phyloP scores from a whole-genome alignment of 2,329 filamentous ascomycete genomes.

The Epichloe sp. region DNA sequence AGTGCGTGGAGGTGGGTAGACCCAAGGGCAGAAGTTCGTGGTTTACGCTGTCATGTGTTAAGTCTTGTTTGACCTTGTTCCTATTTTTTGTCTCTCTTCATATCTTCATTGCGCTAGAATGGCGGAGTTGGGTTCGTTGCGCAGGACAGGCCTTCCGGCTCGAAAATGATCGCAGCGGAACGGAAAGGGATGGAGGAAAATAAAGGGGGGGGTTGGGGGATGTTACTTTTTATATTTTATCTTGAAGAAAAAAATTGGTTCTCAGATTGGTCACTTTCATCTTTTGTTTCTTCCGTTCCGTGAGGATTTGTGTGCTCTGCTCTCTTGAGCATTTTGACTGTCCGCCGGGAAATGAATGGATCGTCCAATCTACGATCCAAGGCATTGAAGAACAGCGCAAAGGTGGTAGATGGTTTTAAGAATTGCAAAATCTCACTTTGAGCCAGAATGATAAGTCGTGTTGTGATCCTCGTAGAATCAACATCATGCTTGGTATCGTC shows the following conservation, averaged over 20 bases:
- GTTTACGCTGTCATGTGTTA: slow-evolving; percentile 7
- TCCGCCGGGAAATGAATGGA: too few species aligned
- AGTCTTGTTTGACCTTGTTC: slow-evolving; percentile 6
- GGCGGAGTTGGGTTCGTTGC: slow-evolving; percentile 13
- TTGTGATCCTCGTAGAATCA: too few species aligned
- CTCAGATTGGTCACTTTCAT: background rate
- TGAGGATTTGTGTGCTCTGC: too few species aligned
- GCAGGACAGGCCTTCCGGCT: slow-evolving; percentile 7
- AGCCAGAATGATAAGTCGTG: background rate
- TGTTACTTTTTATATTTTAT: background rate
- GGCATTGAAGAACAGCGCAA: too few species aligned
- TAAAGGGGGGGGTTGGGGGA: background rate
- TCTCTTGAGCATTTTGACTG: too few species aligned
- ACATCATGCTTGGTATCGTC: background rate
- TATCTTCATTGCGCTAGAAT: slow-evolving; percentile 15
- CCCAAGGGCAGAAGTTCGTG: background rate
- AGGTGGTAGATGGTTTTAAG: too few species aligned
- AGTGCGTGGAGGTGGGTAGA: background rate
- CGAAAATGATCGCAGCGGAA: slow-evolving; percentile 12
- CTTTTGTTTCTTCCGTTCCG: too few species aligned
- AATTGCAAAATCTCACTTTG: too few species aligned
- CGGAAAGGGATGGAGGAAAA: slow-evolving; percentile 7
- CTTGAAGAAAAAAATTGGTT: background rate
- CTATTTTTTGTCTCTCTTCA: slow-evolving; percentile 7
- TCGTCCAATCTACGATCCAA: too few species aligned